Evolutionary conservation across 2,329 filamentous ascomycete species (phyloP).

Genomic region (Paradendryphiella salina): DNA sequence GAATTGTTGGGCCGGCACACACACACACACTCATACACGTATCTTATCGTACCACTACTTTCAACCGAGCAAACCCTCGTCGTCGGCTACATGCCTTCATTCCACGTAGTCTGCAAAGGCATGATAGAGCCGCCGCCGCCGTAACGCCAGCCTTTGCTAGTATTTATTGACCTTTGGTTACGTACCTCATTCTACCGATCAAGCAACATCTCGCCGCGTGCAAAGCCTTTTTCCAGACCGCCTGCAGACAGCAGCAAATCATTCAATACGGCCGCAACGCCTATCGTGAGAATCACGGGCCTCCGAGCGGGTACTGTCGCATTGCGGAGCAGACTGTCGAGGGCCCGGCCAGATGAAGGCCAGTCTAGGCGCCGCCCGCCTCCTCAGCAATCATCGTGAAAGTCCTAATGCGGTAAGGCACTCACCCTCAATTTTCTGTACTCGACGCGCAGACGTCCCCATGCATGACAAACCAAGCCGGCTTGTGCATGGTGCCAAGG

Average conservation of each 20-base stretch:
- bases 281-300: conserved; percentile 21
- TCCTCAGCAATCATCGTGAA: conserved; percentile 38
- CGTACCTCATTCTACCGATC: not conserved
- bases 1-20: conserved; percentile 1
- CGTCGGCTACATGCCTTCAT: not conserved
- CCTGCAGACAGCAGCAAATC: conserved; percentile 14
- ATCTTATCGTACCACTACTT: not conserved
- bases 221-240: conserved; percentile 4
- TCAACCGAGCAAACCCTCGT: too few species aligned
- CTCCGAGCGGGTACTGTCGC: conserved; percentile 13
- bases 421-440: conserved; percentile 33
- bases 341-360: conserved; percentile 20
- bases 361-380: conserved; percentile 32
- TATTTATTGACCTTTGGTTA: too few species aligned
- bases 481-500: conserved; percentile 28
- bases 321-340: conserved; percentile 14
- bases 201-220: not conserved
- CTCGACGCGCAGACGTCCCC: conserved; percentile 22
- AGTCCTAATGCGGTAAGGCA: conserved; percentile 38
- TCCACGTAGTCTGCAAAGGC: not conserved
- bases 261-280: conserved; percentile 11
- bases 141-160: too few species aligned
- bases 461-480: conserved; percentile 27
- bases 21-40: not conserved
- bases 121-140: too few species aligned